phyloP scores from a whole-genome alignment of 257 asterid genomes.

The Nyctanthes arbortristis region DNA sequence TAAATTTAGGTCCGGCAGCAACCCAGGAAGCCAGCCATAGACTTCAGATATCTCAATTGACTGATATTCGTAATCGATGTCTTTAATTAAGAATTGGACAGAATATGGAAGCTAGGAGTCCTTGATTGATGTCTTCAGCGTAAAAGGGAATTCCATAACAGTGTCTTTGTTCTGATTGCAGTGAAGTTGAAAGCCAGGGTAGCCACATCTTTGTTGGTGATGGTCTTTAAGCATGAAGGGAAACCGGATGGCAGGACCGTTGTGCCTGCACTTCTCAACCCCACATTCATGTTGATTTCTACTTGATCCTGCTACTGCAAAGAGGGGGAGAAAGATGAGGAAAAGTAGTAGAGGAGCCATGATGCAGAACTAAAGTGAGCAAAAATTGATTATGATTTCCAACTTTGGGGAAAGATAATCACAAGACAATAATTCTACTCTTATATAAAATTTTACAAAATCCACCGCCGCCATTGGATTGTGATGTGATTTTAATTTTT shows the following conservation, averaged over 20 bases:
- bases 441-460: too few relatives aligned
- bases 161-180: constrained; percentile 8
- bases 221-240: constrained; percentile 15
- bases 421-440: too few relatives aligned
- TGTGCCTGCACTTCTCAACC: constrained; percentile 8
- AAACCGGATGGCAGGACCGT: constrained; percentile 3
- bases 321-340: not conserved
- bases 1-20: not conserved
- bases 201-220: constrained; percentile 10
- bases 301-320: not conserved
- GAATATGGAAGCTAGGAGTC: constrained; percentile 8
- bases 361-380: not conserved
- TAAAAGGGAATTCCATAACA: constrained; percentile 13
- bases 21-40: not conserved
- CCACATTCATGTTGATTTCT: not conserved
- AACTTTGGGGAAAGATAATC: too few relatives aligned
- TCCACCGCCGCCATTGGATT: too few relatives aligned
- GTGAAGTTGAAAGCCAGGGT: constrained; percentile 3
- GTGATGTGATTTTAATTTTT: too few relatives aligned
- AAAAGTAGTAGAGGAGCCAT: not conserved
- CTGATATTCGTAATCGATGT: constrained; percentile 10
- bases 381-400: too few relatives aligned
- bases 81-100: not conserved
- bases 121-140: constrained; percentile 7
- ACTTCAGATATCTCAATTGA: not conserved